Base-by-base conservation (phyloP, 495 filamentous ascomycete genomes). In the Annulohypoxylon maeteangense region DNA sequence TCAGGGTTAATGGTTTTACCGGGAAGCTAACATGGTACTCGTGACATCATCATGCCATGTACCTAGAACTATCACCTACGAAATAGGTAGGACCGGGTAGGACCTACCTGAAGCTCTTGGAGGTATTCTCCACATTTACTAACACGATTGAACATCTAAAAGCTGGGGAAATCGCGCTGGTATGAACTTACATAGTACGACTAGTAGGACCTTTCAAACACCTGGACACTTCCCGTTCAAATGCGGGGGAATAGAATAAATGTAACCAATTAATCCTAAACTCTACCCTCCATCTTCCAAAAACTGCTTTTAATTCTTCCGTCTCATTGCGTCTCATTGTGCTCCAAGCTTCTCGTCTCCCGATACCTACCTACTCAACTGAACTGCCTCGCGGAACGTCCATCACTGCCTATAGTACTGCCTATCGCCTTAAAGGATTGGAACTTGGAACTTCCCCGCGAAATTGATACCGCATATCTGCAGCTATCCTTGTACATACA, bases 251-350 rank as follows among this genome's bases (percentile, higher is more conserved):
- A 68, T 60, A 55, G 29, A 69, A 58, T 51, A 59, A 40, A 51
- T 22, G 14, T 29, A 32, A 68, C 74, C 74, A 76, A 76, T 79
- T 76, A 71, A 63, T 70, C 59, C 53, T 58, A 56, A 53, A 54
- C 48, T n/a, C 50, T 68, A 44, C 68, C 69, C 74, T 77, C 70
- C 71, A 72, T 67, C 67, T 62, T 63, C 32, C 42, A 40, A 2
- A 29, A 53, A 20, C n/a, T 32, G 53, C 51, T 64, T 58, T 59
- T 59, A 16, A 16, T 50, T 56, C 60, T 40, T 64, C 38, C 40
- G n/a, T 65, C 51, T 16, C 51, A 36, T 56, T 65, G 44, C 66
- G 48, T 67, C 55, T 51, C 55, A 69, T 63, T 55, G 22, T 48
- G 56, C 63, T 56, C 36, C 14, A 40, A 40, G 36, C n/a, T n/a